phyloP scores from a whole-genome alignment of 1,284 basidiomycete species.

The Malassezia yamatoensis region DNA sequence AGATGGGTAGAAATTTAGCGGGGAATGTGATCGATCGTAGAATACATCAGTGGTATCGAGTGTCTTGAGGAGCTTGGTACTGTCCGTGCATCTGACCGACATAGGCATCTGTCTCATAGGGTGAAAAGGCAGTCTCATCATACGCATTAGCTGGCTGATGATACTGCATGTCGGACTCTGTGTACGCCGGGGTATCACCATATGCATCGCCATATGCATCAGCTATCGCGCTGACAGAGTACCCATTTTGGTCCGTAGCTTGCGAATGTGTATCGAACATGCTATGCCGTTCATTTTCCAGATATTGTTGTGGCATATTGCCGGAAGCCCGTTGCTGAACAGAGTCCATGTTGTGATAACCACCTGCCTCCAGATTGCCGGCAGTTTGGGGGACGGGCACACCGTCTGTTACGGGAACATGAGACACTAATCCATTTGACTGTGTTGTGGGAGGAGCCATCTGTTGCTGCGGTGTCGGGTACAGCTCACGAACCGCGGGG shows the following conservation, averaged over 20 bases:
- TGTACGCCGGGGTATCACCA: background rate
- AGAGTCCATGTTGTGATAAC: background rate
- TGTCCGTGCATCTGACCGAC: background rate
- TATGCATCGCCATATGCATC: constrained; percentile 6
- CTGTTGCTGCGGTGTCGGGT: background rate
- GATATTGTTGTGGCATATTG: background rate
- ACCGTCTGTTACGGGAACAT: background rate
- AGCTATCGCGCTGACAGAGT: background rate
- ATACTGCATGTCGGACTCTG: background rate
- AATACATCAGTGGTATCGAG: background rate
- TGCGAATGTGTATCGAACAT: background rate
- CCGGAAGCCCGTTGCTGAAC: background rate
- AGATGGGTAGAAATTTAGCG: too few species aligned
- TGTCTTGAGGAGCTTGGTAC: too few species aligned
- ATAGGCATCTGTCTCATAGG: constrained; percentile 2
- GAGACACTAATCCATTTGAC: background rate
- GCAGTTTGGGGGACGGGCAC: background rate
- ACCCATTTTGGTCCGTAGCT: background rate
- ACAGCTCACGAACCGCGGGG: background rate
- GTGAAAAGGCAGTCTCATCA: background rate
- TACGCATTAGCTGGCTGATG: background rate
- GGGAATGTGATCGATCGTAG: background rate
- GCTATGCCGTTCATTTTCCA: background rate
- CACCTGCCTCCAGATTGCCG: background rate
- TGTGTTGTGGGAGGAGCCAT: background rate